Evolutionary conservation across 2,329 filamentous ascomycete species (phyloP).

Genomic region (Clonostachys solani): DNA sequence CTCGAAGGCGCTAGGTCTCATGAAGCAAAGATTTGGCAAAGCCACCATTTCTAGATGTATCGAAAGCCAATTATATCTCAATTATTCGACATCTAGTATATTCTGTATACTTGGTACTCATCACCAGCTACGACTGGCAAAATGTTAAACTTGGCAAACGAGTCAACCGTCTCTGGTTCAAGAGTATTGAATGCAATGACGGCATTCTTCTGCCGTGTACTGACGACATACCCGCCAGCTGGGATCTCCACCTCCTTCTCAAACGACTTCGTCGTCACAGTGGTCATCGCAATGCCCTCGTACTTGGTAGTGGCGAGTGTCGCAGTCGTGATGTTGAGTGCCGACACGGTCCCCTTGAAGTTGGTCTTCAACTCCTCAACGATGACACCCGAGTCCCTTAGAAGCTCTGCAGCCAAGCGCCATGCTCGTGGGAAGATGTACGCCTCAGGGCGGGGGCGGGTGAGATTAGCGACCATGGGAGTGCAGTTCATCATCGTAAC

Average conservation of each 20-base stretch:
- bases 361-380: slow-evolving; percentile 12
- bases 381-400: slow-evolving; percentile 12
- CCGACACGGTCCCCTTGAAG: slow-evolving; percentile 17
- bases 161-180: slow-evolving; percentile 24
- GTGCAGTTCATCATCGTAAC: slow-evolving; percentile 19
- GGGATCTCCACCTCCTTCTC: slow-evolving; percentile 14
- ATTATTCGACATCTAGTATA: not conserved
- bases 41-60: too few species aligned
- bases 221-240: slow-evolving; percentile 18
- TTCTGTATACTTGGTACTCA: slow-evolving; percentile 14
- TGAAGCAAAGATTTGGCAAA: too few species aligned
- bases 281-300: slow-evolving; percentile 15
- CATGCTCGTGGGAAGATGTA: slow-evolving; percentile 21
- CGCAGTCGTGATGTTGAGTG: slow-evolving; percentile 12
- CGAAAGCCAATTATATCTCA: too few species aligned
- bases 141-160: slow-evolving; percentile 21
- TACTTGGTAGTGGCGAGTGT: slow-evolving; percentile 11
- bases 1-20: too few species aligned
- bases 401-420: slow-evolving; percentile 15
- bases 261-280: slow-evolving; percentile 9
- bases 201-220: slow-evolving; percentile 22
- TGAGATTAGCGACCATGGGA: slow-evolving; percentile 16
- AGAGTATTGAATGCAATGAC: slow-evolving; percentile 16
- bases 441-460: slow-evolving; percentile 16
- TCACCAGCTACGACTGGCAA: slow-evolving; percentile 17